Conservation (phyloP, 192 early-diverging fungal species). For the Dispira parvispora region DNA sequence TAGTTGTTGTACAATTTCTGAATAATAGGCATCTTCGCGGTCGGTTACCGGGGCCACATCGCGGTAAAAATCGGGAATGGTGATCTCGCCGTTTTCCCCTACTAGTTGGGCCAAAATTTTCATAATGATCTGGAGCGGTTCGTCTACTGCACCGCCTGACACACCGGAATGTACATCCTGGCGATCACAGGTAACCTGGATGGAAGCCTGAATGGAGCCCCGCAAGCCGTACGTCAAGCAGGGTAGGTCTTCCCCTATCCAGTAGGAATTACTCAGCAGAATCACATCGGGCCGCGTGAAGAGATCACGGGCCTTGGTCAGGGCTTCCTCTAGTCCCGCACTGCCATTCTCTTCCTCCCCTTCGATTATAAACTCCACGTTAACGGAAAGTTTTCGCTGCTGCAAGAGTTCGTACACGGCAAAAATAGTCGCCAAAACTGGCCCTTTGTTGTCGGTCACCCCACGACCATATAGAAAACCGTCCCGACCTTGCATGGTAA, state of each 20-base stretch:
- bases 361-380: conserved; percentile 61
- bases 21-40: conserved; percentile 38
- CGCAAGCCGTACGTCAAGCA: conserved; percentile 67
- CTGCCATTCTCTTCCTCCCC: conserved; percentile 69
- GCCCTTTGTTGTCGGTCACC: conserved; percentile 70
- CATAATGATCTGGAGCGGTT: conserved; percentile 52
- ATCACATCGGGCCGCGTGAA: conserved; percentile 15
- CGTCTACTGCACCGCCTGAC: conserved; percentile 53
- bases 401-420: conserved; percentile 47
- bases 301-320: conserved; percentile 24
- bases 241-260: conserved; percentile 58
- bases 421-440: conserved; percentile 52
- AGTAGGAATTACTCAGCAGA: conserved; percentile 52
- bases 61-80: conserved; percentile 53
- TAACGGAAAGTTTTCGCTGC: conserved; percentile 32
- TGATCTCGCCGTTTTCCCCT: conserved; percentile 33
- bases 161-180: conserved; percentile 64
- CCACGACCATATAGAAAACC: conserved; percentile 64
- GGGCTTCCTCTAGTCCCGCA: conserved; percentile 41
- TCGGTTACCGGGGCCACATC: conserved; percentile 34
- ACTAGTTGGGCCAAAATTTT: conserved; percentile 38
- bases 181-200: conserved; percentile 27
- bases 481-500: conserved; percentile 42
- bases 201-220: conserved; percentile 47
- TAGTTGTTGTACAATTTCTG: conserved; percentile 18